Base-by-base conservation (phyloP, 164 flowering plant genomes). In the Dillenia turbinata region DNA sequence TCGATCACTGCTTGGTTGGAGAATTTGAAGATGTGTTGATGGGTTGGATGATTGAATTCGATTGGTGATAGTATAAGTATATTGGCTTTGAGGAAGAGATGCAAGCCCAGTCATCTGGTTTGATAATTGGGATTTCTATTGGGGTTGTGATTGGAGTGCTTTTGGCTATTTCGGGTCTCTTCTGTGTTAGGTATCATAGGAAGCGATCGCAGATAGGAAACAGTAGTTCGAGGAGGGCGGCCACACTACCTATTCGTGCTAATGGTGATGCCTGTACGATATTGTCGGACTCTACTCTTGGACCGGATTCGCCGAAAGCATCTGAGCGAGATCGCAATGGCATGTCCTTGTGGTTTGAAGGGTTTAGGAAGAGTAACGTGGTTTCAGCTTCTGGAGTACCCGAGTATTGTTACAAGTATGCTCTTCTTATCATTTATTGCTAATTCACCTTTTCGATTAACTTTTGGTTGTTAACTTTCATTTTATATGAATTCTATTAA, bases 361-460 rank as follows among this genome's bases (percentile, higher is more conserved):
- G 96, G 9, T 71, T 78, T 69, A 85, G 65, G 74, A 87, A 62
- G 80, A 85, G 75, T 59, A 83, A 70, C 78, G 75, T 83, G 57
- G 74, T 85, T 15, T 74, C 96, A 14, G 81, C 77, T 12, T 91
- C 99, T 67, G 99, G 99, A 56, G 89, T 94, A 75, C 87, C 81
- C 10, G 94, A 89, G 68, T 94, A 85, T 62, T 72, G 91, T 47
- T 94, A 90, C 85, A 94, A 80, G 98, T 94, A 81, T 59, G 82
- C 49, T 56, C 19, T 45, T 1, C 43, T 52, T 33, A 19, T 5
- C 46, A 12, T 19, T 24, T 33, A 5, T 13, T 11, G 12, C 40
- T 33, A 33, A 33, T 5, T 33, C 40, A 33, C 40, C 40, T 33
- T 33, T 33, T 4, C 40, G 0, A 6, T 33, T 33, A 33, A 33